Evolutionary conservation across 306 rosid genomes (phyloP).

Genomic region (Astragalus glycyphyllos): DNA sequence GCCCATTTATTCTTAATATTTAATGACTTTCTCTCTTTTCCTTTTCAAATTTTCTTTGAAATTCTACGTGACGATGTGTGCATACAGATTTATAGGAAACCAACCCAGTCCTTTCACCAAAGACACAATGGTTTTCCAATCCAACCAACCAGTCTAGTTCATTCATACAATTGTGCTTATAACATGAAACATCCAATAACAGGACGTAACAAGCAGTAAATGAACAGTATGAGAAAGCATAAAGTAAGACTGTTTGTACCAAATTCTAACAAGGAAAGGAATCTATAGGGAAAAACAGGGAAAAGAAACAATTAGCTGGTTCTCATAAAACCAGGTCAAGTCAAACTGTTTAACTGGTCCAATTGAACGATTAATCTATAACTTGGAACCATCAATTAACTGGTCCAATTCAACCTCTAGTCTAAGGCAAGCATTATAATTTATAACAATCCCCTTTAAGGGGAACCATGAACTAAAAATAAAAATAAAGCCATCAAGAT

Average conservation of each 20-base stretch:
- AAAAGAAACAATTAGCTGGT: conserved; percentile 10
- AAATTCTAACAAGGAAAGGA: neutral
- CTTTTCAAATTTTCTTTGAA: neutral
- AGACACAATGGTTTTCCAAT: neutral
- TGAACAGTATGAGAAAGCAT: conserved; percentile 1
- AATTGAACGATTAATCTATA: neutral
- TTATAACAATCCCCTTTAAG: conserved; percentile 13
- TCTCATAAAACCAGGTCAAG: conserved; percentile 29
- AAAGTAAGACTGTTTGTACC: conserved; percentile 1
- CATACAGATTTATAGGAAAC: neutral
- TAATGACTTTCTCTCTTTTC: neutral
- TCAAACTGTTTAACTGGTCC: neutral
- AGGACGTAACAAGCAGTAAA: neutral
- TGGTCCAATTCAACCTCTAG: conserved; percentile 6
- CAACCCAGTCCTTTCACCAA: neutral
- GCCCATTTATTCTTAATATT: neutral
- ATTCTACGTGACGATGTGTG: too few species aligned
- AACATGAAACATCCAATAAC: conserved; percentile 18
- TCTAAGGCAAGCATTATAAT: neutral
- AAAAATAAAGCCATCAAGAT: conserved; percentile 21
- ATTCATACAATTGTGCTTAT: neutral
- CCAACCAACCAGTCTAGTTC: conserved; percentile 3
- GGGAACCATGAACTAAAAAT: neutral
- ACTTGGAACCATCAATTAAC: neutral
- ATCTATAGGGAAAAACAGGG: neutral